These are phyloP conservation scores for Colletotrichum cordylinicola DNA, from an alignment of 2,329 filamentous ascomycete genomes.

Conservation along the genomic window DNA sequence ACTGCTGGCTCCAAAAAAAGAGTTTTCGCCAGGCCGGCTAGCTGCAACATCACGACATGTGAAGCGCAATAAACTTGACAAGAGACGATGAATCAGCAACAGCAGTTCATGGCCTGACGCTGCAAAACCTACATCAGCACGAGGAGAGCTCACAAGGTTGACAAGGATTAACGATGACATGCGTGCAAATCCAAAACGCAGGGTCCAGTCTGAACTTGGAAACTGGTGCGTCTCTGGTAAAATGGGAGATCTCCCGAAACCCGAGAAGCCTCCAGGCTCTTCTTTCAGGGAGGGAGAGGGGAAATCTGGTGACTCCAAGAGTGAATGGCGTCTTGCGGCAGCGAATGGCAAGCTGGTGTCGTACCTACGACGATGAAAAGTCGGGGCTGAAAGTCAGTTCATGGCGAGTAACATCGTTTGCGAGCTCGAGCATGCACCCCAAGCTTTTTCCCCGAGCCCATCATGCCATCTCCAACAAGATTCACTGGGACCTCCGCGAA, in stretches of 20 bases:
- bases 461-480: not conserved
- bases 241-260: not conserved
- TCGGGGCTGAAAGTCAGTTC: not conserved
- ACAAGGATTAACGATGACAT: not conserved
- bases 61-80: not conserved
- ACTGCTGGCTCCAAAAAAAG: not conserved
- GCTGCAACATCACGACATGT: not conserved
- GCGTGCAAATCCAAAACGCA: not conserved
- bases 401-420: not conserved
- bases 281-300: not conserved
- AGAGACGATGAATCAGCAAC: not conserved
- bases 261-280: not conserved
- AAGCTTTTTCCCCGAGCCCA: not conserved
- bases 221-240: not conserved
- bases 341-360: not conserved
- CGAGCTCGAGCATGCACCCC: not conserved
- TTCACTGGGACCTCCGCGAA: not conserved
- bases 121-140: not conserved
- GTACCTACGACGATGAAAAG: not conserved
- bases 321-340: not conserved
- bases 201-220: conserved; percentile 7
- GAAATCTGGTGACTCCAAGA: not conserved
- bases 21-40: not conserved
- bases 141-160: not conserved
- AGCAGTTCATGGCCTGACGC: not conserved